A percentile compares a stretch with the other conserved stretches of the same genome.
Conservation (phyloP, 2,329 filamentous ascomycete genomes). For the Xylariales sp. region DNA sequence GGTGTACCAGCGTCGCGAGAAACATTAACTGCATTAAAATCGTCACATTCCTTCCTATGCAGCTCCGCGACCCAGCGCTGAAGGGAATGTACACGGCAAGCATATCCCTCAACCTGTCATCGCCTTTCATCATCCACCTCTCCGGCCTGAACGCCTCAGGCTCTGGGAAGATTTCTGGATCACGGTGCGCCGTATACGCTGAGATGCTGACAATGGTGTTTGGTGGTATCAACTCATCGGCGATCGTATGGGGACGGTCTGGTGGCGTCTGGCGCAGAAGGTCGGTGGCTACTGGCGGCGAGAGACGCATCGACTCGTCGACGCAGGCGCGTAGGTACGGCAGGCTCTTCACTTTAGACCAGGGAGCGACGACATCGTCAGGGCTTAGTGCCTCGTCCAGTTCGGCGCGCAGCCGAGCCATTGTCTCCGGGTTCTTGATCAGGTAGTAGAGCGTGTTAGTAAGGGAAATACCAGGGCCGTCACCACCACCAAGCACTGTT, state of each 20-base stretch:
- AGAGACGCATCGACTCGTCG: slow-evolving; percentile 44
- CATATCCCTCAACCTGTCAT: slow-evolving; percentile 32
- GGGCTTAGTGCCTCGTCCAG: slow-evolving; percentile 38
- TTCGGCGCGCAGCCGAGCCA: slow-evolving; percentile 38
- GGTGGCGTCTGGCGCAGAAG: slow-evolving; percentile 40
- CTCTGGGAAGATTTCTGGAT: slow-evolving; percentile 31
- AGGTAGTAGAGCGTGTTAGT: slow-evolving; percentile 49
- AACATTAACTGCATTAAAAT: slow-evolving; percentile 42
- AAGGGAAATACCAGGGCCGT: slow-evolving; percentile 45
- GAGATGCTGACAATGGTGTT: slow-evolving; percentile 40
- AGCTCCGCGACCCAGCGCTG: slow-evolving; percentile 17
- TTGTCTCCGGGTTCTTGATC: slow-evolving; percentile 37
- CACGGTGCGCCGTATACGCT: slow-evolving; percentile 33
- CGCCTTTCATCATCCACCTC: slow-evolving; percentile 38
- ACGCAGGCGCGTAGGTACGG: slow-evolving; percentile 48
- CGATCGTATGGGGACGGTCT: slow-evolving; percentile 37
- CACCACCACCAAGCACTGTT: slow-evolving; percentile 45
- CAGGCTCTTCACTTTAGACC: slow-evolving; percentile 45
- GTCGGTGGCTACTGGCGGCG: slow-evolving; percentile 32
- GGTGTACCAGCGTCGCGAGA: slow-evolving; percentile 36
- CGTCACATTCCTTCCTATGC: slow-evolving; percentile 28
- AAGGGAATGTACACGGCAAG: slow-evolving; percentile 36
- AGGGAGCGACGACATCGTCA: slow-evolving; percentile 39
- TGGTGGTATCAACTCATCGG: slow-evolving; percentile 40
- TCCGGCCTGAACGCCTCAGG: slow-evolving; percentile 34